Conservation (phyloP, 176 grass and related monocot genomes). For the Elaeis guineensis region DNA sequence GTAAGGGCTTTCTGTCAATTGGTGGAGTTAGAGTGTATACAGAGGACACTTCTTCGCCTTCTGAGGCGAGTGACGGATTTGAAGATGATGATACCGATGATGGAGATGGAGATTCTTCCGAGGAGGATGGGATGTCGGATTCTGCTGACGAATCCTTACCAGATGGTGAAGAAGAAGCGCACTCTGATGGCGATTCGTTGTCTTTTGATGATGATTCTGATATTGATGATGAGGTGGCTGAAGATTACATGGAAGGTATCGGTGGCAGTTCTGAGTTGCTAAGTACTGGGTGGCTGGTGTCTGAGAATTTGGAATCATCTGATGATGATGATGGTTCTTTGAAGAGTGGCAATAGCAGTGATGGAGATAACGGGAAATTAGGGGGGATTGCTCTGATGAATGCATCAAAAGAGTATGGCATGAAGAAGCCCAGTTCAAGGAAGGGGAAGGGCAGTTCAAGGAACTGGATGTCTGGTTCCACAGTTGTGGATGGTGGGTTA, state of each 20-base stretch:
- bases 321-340: conserved; percentile 46
- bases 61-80: conserved; percentile 33
- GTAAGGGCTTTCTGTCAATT: conserved; percentile 54
- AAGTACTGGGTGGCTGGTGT: conserved; percentile 26
- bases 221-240: conserved; percentile 58
- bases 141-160: not conserved
- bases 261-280: conserved; percentile 48
- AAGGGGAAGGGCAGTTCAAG: conserved; percentile 27
- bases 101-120: not conserved
- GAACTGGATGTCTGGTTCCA: not conserved
- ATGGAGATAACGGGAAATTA: conserved; percentile 30
- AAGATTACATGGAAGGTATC: conserved; percentile 80
- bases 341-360: conserved; percentile 6
- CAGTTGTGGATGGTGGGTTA: conserved; percentile 23
- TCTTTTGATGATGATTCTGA: conserved; percentile 21
- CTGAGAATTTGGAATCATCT: conserved; percentile 46
- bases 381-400: conserved; percentile 55
- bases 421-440: conserved; percentile 44
- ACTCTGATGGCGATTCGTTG: conserved; percentile 12
- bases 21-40: conserved; percentile 75
- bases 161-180: conserved; percentile 6
- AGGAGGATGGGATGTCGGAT: not conserved
- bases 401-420: conserved; percentile 63
- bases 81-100: conserved; percentile 10
- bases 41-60: conserved; percentile 58